These are phyloP conservation scores for Solanum tarijense DNA, from an alignment of 257 asterid species.

Conservation along the genomic window DNA sequence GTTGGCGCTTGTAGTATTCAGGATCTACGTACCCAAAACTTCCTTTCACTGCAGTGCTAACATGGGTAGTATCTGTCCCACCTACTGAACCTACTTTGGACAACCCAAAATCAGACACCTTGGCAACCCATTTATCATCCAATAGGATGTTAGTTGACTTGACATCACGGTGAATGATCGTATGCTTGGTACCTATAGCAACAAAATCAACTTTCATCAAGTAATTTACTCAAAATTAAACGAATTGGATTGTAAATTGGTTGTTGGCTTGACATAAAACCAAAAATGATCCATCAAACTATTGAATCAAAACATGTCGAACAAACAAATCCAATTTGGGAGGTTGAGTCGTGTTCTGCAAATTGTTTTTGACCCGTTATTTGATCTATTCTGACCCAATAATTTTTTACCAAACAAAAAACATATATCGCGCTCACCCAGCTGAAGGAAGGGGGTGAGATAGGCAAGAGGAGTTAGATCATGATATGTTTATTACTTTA, in stretches of 20 bases:
- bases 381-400: background rate
- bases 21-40: slow-evolving; percentile 66
- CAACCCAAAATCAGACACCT: slow-evolving; percentile 60
- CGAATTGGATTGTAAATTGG: background rate
- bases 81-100: slow-evolving; percentile 44
- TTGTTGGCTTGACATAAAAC: slow-evolving; percentile 3
- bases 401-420: background rate
- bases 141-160: slow-evolving; percentile 55
- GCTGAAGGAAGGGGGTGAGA: too few relatives aligned
- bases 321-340: background rate
- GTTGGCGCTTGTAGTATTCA: slow-evolving; percentile 41
- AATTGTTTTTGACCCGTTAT: background rate
- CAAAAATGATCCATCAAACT: background rate
- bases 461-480: too few relatives aligned
- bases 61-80: slow-evolving; percentile 24
- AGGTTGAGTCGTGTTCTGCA: background rate
- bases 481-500: background rate
- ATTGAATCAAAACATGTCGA: background rate
- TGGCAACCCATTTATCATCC: slow-evolving; percentile 51
- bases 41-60: slow-evolving; percentile 62
- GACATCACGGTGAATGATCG: slow-evolving; percentile 57
- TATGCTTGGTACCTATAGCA: slow-evolving; percentile 1
- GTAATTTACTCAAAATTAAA: background rate
- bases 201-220: background rate
- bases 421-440: too few relatives aligned